Evolutionary conservation across 306 rosid genomes (phyloP).

Genomic region (Pueraria montana): DNA sequence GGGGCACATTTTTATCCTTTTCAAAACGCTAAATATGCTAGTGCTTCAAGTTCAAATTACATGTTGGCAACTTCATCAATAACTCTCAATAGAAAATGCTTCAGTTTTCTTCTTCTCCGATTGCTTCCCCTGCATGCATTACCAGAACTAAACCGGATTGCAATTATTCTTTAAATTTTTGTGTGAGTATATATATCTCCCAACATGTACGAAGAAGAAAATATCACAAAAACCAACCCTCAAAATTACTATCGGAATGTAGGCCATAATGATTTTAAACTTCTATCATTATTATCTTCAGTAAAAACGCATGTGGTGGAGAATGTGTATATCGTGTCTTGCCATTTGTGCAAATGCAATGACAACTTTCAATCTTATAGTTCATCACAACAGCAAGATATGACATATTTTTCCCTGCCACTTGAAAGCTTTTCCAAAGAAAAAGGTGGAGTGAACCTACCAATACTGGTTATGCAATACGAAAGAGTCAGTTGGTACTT

Average conservation of each 20-base stretch:
- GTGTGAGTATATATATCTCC: too few relatives aligned
- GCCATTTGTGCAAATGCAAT: slow-evolving; percentile 27
- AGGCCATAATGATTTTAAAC: slow-evolving; percentile 18
- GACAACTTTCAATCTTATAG: slow-evolving; percentile 35
- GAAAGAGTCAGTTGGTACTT: slow-evolving; percentile 70
- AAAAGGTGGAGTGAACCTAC: slow-evolving; percentile 59
- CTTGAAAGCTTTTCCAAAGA: slow-evolving; percentile 22
- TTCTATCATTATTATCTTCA: not conserved
- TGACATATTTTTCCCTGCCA: not conserved
- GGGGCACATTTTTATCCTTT: slow-evolving; percentile 22
- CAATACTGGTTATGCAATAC: slow-evolving; percentile 87
- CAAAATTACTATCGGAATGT: not conserved
- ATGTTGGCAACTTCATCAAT: slow-evolving; percentile 40
- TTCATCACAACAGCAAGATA: slow-evolving; percentile 29
- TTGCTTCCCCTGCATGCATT: slow-evolving; percentile 67
- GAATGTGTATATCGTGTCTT: slow-evolving; percentile 10
- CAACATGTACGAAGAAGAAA: slow-evolving; percentile 27
- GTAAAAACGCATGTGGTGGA: slow-evolving; percentile 12
- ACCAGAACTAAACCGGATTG: slow-evolving; percentile 39
- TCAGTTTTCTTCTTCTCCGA: slow-evolving; percentile 76
- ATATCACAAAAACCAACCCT: slow-evolving; percentile 10
- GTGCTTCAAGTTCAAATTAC: slow-evolving; percentile 37
- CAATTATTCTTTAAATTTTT: slow-evolving; percentile 9
- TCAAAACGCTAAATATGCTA: not conserved
- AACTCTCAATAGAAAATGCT: slow-evolving; percentile 56